These are phyloP conservation scores for Penicillium simplicissimum DNA, from an alignment of 495 filamentous ascomycete genomes.

Conservation along the genomic window DNA sequence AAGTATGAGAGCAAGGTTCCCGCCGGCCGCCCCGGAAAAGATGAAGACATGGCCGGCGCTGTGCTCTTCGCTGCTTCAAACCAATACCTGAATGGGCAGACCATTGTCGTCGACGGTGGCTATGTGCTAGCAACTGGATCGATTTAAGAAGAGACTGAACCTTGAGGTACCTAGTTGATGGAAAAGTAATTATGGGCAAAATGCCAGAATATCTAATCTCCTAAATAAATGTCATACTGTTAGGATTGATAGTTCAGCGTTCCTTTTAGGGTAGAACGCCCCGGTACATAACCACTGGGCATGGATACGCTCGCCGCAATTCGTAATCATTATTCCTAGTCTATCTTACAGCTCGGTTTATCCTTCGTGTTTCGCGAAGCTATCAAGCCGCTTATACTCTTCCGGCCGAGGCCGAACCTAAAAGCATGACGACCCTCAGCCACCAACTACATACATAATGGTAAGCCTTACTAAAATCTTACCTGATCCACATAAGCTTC, in stretches of 20 bases:
- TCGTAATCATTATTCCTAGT: too few species aligned
- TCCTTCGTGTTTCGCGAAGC: neutral
- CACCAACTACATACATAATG: too few species aligned
- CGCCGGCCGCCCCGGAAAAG: conserved; percentile 61
- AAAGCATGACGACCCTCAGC: too few species aligned
- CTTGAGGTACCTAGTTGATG: neutral
- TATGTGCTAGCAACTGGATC: conserved; percentile 44
- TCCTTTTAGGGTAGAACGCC: neutral
- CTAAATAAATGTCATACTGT: neutral
- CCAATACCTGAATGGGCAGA: conserved; percentile 73
- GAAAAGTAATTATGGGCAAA: neutral
- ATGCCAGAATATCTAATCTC: neutral
- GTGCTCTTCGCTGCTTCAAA: conserved; percentile 63
- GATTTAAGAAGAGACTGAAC: neutral
- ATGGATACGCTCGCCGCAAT: too few species aligned
- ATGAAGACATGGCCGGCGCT: conserved; percentile 72
- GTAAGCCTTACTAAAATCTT: conserved; percentile 1
- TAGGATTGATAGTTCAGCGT: neutral
- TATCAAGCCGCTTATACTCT: neutral
- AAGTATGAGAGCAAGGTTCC: conserved; percentile 63
- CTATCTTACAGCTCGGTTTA: neutral
- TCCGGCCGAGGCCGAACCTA: neutral
- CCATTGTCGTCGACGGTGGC: conserved; percentile 66
- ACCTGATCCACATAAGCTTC: neutral
- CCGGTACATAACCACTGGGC: too few species aligned